These are phyloP conservation scores for Backusella australiensis DNA, from an alignment of 192 early-diverging fungal species.

Conservation along the genomic window DNA sequence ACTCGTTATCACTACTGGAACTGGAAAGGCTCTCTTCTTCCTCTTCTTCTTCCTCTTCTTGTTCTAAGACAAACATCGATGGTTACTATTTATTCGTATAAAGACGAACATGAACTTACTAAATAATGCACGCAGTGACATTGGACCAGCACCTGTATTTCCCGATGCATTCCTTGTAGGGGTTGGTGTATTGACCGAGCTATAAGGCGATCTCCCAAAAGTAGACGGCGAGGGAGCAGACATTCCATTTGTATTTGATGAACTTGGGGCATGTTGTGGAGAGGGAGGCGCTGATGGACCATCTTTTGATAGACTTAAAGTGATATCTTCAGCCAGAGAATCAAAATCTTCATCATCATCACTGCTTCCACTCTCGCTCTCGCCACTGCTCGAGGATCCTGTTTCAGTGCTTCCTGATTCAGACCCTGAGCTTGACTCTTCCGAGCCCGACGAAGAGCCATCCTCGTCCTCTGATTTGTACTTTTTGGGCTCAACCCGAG, in stretches of 20 bases:
- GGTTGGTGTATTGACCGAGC: constrained; percentile 2
- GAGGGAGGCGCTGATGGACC: constrained; percentile 14
- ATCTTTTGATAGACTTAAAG: constrained; percentile 13
- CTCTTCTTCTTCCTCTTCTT: background rate
- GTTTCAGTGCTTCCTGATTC: background rate
- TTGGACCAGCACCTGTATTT: background rate
- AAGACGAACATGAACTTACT: background rate
- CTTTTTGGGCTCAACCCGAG: constrained; percentile 9
- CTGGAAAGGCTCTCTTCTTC: constrained; percentile 20
- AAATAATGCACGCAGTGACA: constrained; percentile 21
- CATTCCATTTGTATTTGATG: background rate
- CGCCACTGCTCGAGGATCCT: constrained; percentile 11
- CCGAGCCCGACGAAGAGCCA: constrained; percentile 9
- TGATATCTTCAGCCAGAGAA: constrained; percentile 15
- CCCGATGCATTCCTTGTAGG: background rate
- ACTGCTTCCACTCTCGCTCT: constrained; percentile 12
- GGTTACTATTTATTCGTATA: background rate
- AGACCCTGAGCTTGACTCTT: background rate
- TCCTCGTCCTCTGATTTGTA: background rate
- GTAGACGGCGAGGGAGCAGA: background rate
- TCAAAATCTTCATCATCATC: constrained; percentile 25
- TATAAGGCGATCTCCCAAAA: background rate
- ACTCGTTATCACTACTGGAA: constrained; percentile 17
- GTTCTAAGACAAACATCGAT: background rate
- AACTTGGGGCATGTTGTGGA: background rate